Percentiles rank a stretch among this genome's conserved stretches.
Conservation (phyloP, 768 basidiomycete species). For the Termitomyces sp. region DNA sequence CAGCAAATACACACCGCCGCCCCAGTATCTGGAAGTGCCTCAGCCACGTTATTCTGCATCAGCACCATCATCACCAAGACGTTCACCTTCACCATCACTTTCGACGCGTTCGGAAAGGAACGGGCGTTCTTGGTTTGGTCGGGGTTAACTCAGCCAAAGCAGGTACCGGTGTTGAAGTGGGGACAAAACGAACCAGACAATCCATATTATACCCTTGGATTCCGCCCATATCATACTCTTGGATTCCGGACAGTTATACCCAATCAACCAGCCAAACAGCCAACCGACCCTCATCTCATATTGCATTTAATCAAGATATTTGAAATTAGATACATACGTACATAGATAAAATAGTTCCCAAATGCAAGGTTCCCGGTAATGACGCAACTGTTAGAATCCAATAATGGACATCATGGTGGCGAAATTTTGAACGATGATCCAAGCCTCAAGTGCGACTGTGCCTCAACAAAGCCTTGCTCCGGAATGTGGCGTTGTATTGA, state of each 20-base stretch:
- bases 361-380: background rate
- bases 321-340: background rate
- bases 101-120: slow-evolving; percentile 15
- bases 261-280: background rate
- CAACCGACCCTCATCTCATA: too few relatives aligned
- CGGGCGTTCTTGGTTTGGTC: slow-evolving; percentile 20
- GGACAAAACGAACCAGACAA: background rate
- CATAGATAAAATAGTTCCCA: background rate
- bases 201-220: background rate
- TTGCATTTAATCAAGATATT: background rate
- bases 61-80: slow-evolving; percentile 24
- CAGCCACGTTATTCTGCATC: slow-evolving; percentile 23
- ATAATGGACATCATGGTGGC: background rate
- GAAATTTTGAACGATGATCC: background rate
- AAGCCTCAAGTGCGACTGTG: slow-evolving; percentile 61
- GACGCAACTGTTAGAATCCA: background rate
- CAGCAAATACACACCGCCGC: slow-evolving; percentile 36
- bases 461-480: slow-evolving; percentile 81
- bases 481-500: slow-evolving; percentile 93
- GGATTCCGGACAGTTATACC: background rate
- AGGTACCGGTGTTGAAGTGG: background rate
- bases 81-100: slow-evolving; percentile 21
- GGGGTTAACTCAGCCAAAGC: slow-evolving; percentile 1
- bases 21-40: slow-evolving; percentile 42
- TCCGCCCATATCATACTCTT: background rate